Conservation (phyloP, 345 rosid genomes). For the Melaleuca quinquenervia region DNA sequence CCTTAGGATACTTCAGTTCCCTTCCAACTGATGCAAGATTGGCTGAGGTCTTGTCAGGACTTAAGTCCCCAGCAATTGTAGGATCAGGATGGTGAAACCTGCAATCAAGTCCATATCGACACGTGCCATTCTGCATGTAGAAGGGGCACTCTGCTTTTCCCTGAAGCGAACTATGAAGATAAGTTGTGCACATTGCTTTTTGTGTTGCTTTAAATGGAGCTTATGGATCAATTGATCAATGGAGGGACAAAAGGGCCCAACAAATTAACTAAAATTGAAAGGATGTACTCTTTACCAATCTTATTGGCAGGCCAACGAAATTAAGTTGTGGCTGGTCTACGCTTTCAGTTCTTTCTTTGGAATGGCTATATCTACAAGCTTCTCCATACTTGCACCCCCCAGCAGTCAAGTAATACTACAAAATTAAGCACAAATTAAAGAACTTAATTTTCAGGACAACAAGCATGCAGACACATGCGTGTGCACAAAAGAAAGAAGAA, state of each 20-base stretch:
- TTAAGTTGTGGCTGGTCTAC: neutral
- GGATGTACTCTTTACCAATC: neutral
- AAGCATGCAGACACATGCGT: neutral
- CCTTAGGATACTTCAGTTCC: neutral
- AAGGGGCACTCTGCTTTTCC: constrained; percentile 35
- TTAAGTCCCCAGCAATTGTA: constrained; percentile 18
- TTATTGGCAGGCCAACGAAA: constrained; percentile 8
- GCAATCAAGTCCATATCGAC: constrained; percentile 41
- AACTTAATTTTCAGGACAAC: neutral
- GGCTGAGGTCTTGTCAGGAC: neutral
- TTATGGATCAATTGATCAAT: neutral
- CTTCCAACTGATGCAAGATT: neutral
- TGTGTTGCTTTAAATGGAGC: neutral
- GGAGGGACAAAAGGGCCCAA: neutral
- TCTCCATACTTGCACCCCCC: constrained; percentile 19
- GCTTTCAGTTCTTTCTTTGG: constrained; percentile 3
- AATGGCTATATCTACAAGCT: constrained; percentile 18
- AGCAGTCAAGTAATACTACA: constrained; percentile 12
- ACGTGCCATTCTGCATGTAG: constrained; percentile 51
- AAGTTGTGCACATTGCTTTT: neutral
- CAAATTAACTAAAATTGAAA: neutral
- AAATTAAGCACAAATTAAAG: neutral
- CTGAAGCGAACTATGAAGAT: constrained; percentile 13
- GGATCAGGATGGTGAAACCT: constrained; percentile 56
- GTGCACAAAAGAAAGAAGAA: neutral